Evolutionary conservation across 345 rosid species (phyloP), one percentile per base, ranked within the genome.

Genomic region (Microthlaspi erraticum): DNA sequence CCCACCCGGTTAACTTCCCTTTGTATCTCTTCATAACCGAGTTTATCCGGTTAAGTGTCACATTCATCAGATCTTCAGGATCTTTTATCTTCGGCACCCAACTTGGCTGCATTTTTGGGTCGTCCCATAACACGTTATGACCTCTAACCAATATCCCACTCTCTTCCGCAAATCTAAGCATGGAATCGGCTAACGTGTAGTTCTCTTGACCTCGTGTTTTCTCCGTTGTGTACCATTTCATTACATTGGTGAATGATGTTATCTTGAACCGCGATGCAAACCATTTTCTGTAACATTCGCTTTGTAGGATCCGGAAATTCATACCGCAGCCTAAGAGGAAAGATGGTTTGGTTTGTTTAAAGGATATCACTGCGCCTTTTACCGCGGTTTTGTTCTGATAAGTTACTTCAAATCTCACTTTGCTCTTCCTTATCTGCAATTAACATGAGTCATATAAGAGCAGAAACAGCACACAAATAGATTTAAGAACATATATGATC

Each of bases 161-260:
- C 7, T 78, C 54, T 68, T 76, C 26, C 7, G 83, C 44, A 32
- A 88, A 88, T 5, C 67, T 57, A 6, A 92, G 33, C 98, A 92
- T 92, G 42, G 82, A 69, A 43, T 92, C 98, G 0, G 96, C 73
- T 14, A 56, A 16, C 0, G 90, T 84, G 61, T 90, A 92, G 83
- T 92, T 82, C 73, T 87, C 95, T 8, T 31, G 48, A 8, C 97
- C 92, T 32, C 58, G 89, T 34, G 6, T 71, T 59, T 18, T 72
- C 82, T 89, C 96, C 0, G 88, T 92, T 80, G 85, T 74, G 60
- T 89, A 92, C 98, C 98, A 92, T 50, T 89, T 92, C 96, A 92
- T 92, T 68, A 83, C 92, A 19, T 89, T 92, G 56, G 92, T 87
- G 87, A 92, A 87, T 37, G 89, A 86, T 10, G 98, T 74, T 50